Percentiles rank a stretch among this genome's conserved stretches.
phyloP scores from a whole-genome alignment of 495 filamentous ascomycete genomes.

The Neurospora sp. region DNA sequence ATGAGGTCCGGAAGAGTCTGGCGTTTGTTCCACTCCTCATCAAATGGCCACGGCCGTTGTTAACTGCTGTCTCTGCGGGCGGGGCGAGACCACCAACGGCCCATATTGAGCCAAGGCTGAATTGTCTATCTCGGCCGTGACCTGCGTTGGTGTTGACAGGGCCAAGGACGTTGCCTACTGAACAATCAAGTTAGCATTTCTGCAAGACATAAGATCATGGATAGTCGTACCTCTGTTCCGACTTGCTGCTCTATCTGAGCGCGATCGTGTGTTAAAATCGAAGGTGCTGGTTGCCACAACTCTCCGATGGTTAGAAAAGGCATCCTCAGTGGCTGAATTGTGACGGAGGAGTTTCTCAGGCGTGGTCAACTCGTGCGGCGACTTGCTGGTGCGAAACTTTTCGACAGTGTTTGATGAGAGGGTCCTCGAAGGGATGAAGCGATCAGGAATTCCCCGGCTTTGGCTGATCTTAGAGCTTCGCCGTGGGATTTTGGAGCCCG shows the following conservation, averaged over 20 bases:
- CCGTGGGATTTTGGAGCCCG: constrained; percentile 3
- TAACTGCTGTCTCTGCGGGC: constrained; percentile 39
- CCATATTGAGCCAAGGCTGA: constrained; percentile 70
- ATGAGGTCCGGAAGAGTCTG: constrained; percentile 60
- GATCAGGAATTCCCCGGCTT: constrained; percentile 40
- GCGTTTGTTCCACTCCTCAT: constrained; percentile 64
- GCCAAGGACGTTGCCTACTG: constrained; percentile 28
- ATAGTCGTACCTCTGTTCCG: constrained; percentile 14
- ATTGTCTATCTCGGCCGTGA: constrained; percentile 23
- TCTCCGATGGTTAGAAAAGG: constrained; percentile 47
- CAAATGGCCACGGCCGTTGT: constrained; percentile 52
- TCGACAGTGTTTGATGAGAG: constrained; percentile 32
- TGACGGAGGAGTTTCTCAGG: constrained; percentile 53
- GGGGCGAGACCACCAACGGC: constrained; percentile 57
- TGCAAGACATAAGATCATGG: neutral
- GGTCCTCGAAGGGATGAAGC: constrained; percentile 55
- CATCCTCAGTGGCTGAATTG: constrained; percentile 48
- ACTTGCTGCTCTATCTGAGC: constrained; percentile 22
- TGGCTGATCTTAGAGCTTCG: constrained; percentile 8
- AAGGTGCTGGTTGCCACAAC: constrained; percentile 25
- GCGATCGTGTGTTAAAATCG: constrained; percentile 14
- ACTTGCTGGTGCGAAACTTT: constrained; percentile 56
- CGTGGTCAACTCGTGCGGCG: constrained; percentile 45
- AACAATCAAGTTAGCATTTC: neutral
- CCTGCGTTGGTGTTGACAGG: constrained; percentile 17